Evolutionary conservation across 106 monocot genomes (phyloP), one percentile per base, ranked within the genome.

Genomic region (Posidonia australis): DNA sequence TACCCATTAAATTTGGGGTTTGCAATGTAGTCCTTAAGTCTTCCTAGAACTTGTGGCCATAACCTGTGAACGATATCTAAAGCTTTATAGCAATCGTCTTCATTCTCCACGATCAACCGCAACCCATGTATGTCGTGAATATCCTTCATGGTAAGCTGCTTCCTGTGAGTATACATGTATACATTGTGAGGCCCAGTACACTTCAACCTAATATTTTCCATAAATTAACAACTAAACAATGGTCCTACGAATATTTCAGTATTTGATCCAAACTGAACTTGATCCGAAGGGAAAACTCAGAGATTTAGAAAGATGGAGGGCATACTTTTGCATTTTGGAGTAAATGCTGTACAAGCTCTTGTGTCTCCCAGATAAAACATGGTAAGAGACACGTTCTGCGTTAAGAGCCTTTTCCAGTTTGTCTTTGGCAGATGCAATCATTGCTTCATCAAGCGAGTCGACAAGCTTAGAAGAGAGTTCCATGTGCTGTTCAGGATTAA

Each of bases 71-170:
- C 87, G 23, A 85, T 51, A 53, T 77, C 71, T 44, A 90, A 71
- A 17, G 90, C 90, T 36, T 27, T 81, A 51, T 87, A 96, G 66
- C 96, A 96, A 63, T 96, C 96, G 62, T 82, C 74, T 47, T 96
- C 84, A 6, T 68, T 83, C 49, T 90, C 90, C 28, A 90, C 96
- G 32, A 96, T 84, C 67, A 96, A 64, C 0, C 96, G 82, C 36
- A 96, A 17, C 9, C 87, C 96, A 67, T 90, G 87, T 24, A 96
- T 87, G 78, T 96, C 96, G 77, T 87, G 96, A 49, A 96, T 85
- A 54, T 87, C 87, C 66, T 90, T 81, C 87, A 90, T 81, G 14
- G 44, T 82, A 62, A 96, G 69, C 18, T 87, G 82, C 72, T 96
- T 96, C 73, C 96, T 96, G 90, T 41, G 66, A 58, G 72, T 47